A percentile compares a stretch with the other conserved stretches of the same genome.
Conservation (phyloP, 169 alveolate species). For the Cytauxzoon felis region DNA sequence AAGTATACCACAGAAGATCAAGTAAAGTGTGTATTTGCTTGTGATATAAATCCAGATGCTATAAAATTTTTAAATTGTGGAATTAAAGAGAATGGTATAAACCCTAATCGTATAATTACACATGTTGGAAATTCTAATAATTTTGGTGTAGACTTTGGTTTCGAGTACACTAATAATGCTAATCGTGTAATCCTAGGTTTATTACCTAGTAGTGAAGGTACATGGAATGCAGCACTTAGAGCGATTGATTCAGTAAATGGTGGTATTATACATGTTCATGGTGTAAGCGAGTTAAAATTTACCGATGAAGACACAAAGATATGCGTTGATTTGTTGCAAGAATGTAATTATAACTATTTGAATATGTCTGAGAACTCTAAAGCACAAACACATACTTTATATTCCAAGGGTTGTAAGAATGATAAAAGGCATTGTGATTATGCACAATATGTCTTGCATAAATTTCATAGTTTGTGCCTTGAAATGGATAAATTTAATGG, state of each 20-base stretch:
- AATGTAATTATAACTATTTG: background rate
- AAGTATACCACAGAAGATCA: background rate
- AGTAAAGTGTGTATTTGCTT: background rate
- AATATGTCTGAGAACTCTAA: background rate
- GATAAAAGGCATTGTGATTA: too few relatives aligned
- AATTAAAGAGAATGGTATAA: background rate
- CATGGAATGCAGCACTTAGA: slow-evolving; percentile 69
- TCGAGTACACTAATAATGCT: slow-evolving; percentile 55
- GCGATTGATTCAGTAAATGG: slow-evolving; percentile 54
- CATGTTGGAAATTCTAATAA: slow-evolving; percentile 6
- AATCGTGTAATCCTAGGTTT: slow-evolving; percentile 67
- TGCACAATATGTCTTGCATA: slow-evolving; percentile 1
- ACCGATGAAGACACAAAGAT: background rate
- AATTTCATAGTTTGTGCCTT: background rate
- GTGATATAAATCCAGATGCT: slow-evolving; percentile 64
- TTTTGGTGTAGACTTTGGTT: slow-evolving; percentile 3
- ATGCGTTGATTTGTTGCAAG: background rate
- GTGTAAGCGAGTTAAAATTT: slow-evolving; percentile 8
- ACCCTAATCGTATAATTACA: background rate
- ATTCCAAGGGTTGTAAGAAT: too few relatives aligned
- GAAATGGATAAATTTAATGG: background rate
- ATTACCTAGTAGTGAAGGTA: slow-evolving; percentile 62
- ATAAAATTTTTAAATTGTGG: background rate
- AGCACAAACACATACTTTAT: too few relatives aligned
- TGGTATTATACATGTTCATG: slow-evolving; percentile 71